Evolutionary conservation across 768 basidiomycete genomes (phyloP), one percentile per base, ranked within the genome.

Genomic region (Mycena floridula): DNA sequence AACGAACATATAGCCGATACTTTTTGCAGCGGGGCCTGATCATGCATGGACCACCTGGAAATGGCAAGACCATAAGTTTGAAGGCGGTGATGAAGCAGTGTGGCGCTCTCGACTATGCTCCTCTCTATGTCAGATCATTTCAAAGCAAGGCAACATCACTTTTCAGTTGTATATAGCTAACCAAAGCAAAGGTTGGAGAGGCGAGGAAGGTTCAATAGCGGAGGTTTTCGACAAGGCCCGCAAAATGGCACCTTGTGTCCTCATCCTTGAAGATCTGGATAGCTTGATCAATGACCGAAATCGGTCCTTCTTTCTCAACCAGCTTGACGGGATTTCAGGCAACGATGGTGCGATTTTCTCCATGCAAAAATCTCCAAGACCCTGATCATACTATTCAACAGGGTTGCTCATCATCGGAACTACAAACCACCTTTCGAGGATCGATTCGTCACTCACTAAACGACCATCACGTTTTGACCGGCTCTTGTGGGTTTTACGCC

Each of bases 271-370:
- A 57, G 69, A 72, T 37, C 54, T 92, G 6, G 90, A 93, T 54
- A 84, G 83, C 51, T 70, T 90, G 27, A 86, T 93, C 65, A 87
- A 78, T 48, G 77, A 89, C 54, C 40, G 56, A 6, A 91, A 90
- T 55, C 77, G 89, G 24, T 87, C 87, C 2, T 91, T 88, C 71
- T 92, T 92, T 76, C 70, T 93, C 39, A 93, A 93, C 56, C 83
- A 91, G 57, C 65, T 89, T 7, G 89, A 92, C 50, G 89, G 89
- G 1, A 60, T 91, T 25, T 79, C 83, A 56, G 75, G 79, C 24
- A 91, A 91, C 54, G 80, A 90, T 48, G 90, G 90, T n/a, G n/a
- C n/a, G n/a, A n/a, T n/a, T n/a, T n/a, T n/a, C n/a, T n/a, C n/a
- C n/a, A n/a, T n/a, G n/a, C n/a, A n/a, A n/a, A n/a, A n/a, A n/a